phyloP scores from a whole-genome alignment of 257 asterid species.

The Gentiana straminea region DNA sequence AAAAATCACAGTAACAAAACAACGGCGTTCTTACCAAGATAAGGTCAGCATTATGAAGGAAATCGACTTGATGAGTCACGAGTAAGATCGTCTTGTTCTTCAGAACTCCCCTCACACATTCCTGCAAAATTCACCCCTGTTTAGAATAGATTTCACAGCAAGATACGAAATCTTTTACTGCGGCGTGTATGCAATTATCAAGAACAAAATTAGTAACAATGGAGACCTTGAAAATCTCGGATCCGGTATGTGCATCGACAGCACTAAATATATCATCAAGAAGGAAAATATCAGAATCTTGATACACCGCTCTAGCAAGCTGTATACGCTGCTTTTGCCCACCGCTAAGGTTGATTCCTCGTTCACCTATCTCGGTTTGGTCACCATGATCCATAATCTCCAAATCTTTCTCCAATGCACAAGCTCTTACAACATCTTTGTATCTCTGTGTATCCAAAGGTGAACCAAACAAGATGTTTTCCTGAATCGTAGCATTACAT shows the following conservation, averaged over 20 bases:
- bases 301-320: constrained; percentile 77
- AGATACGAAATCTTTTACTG: not conserved
- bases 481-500: constrained; percentile 58
- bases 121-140: constrained; percentile 28
- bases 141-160: not conserved
- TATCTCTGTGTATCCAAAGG: constrained; percentile 42
- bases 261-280: constrained; percentile 82
- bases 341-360: constrained; percentile 73
- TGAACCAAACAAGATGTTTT: constrained; percentile 62
- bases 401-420: constrained; percentile 59
- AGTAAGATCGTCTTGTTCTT: constrained; percentile 51
- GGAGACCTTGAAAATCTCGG: constrained; percentile 65
- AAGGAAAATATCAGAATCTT: constrained; percentile 56
- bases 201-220: not conserved
- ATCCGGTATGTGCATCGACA: constrained; percentile 88
- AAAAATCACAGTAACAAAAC: too few relatives aligned
- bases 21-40: constrained; percentile 30
- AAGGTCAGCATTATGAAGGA: constrained; percentile 59
- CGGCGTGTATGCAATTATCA: not conserved
- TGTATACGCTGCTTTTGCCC: constrained; percentile 82
- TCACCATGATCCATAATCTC: constrained; percentile 58
- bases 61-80: constrained; percentile 74
- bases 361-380: constrained; percentile 68
- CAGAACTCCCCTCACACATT: constrained; percentile 51
- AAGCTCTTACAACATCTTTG: constrained; percentile 34